Conservation (phyloP, 805 yeast species). For the Zygotorulaspora chibaensis region DNA sequence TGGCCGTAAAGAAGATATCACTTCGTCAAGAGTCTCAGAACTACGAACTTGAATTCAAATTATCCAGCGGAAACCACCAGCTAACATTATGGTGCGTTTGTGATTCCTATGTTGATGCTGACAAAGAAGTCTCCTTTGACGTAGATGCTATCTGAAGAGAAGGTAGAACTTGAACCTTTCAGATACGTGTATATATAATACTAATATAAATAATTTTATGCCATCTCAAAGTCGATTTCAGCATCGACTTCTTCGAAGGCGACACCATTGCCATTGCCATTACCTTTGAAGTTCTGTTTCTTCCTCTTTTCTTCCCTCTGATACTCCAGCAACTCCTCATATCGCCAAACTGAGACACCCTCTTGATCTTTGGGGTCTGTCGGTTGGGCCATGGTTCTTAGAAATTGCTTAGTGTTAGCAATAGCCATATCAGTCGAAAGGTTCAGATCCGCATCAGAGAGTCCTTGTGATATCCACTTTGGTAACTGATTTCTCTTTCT, state of each 20-base stretch:
- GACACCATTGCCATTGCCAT: conserved; percentile 11
- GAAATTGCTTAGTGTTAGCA: conserved; percentile 87
- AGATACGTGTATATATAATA: not conserved
- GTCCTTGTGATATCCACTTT: conserved; percentile 94
- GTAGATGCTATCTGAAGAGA: conserved; percentile 38
- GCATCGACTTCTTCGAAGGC: conserved; percentile 17
- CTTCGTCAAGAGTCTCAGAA: conserved; percentile 50
- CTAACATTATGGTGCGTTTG: conserved; percentile 81
- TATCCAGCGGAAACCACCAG: conserved; percentile 60
- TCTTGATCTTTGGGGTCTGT: conserved; percentile 83
- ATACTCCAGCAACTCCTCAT: conserved; percentile 55
- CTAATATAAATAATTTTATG: not conserved
- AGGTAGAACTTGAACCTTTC: not conserved
- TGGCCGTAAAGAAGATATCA: conserved; percentile 64
- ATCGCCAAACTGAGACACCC: conserved; percentile 90
- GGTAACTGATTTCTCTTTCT: conserved; percentile 86
- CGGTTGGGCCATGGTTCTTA: conserved; percentile 93
- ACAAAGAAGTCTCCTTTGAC: conserved; percentile 65
- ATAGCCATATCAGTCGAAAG: conserved; percentile 96
- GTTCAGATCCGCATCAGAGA: conserved; percentile 86
- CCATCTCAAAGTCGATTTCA: conserved; percentile 9
- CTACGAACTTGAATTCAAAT: conserved; percentile 49
- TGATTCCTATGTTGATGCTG: conserved; percentile 90
- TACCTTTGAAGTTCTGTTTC: conserved; percentile 9
- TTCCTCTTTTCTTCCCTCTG: conserved; percentile 48